Evolutionary conservation across 106 monocot species (phyloP).

Genomic region (Xerophyta viscosa): DNA sequence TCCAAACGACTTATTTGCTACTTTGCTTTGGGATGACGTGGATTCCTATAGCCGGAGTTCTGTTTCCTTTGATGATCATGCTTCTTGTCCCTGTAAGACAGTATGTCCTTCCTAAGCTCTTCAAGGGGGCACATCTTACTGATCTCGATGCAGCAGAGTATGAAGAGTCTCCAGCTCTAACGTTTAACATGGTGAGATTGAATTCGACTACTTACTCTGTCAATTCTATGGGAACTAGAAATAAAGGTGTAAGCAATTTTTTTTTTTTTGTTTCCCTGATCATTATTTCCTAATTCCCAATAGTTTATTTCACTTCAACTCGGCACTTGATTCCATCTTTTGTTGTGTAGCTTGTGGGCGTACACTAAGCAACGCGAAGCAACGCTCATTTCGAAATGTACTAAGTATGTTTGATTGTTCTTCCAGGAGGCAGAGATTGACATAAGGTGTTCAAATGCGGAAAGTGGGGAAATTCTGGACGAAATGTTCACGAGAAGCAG

Average conservation of each 20-base stretch:
- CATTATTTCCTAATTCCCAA: no score
- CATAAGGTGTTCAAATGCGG: constrained; percentile 9
- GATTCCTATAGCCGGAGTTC: constrained; percentile 73
- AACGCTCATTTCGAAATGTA: no score
- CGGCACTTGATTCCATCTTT: no score
- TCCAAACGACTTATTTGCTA: constrained; percentile 59
- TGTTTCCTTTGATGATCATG: constrained; percentile 89
- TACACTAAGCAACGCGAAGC: no score
- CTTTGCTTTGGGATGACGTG: constrained; percentile 76
- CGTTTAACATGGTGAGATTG: constrained; percentile 33
- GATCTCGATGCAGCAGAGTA: constrained; percentile 82
- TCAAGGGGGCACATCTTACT: constrained; percentile 73
- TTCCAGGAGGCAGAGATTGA: no score
- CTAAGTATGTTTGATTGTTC: no score
- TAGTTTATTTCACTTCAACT: no score
- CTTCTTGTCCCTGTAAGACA: constrained; percentile 71
- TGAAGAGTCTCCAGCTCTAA: constrained; percentile 63
- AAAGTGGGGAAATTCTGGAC: constrained; percentile 52
- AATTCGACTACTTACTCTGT: no score
- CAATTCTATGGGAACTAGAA: no score
- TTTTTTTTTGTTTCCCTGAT: no score
- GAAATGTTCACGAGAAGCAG: constrained; percentile 75
- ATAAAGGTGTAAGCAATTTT: no score
- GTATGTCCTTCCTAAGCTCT: constrained; percentile 66
- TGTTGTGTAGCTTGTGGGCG: no score